These are phyloP conservation scores for Chionographis japonica DNA, from an alignment of 106 monocot genomes.

Conservation along the genomic window DNA sequence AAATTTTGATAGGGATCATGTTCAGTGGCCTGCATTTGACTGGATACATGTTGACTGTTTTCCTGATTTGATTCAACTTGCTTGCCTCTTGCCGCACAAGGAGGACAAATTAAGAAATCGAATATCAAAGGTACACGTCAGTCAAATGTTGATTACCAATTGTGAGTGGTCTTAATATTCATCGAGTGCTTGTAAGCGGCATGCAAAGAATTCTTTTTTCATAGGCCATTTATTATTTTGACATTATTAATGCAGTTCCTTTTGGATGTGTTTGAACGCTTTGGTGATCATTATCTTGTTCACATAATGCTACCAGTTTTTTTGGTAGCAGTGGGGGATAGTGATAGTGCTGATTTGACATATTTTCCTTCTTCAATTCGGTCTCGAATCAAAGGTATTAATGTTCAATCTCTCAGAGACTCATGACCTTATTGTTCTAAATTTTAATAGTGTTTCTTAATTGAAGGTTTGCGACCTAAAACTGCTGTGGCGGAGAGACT, in stretches of 20 bases:
- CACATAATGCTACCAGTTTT: conserved; percentile 90
- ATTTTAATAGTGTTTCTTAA: neutral
- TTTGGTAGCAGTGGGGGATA: conserved; percentile 80
- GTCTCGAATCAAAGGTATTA: conserved; percentile 68
- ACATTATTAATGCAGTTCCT: conserved; percentile 57
- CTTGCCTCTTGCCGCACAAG: conserved; percentile 75
- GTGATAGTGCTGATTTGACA: conserved; percentile 80
- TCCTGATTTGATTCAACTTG: conserved; percentile 85
- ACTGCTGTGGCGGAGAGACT: conserved; percentile 63
- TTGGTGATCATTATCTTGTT: conserved; percentile 73
- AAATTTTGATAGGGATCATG: conserved; percentile 53
- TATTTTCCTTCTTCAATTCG: conserved; percentile 58
- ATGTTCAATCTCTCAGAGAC: neutral
- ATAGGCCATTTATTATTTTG: conserved; percentile 5
- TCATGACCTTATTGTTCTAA: neutral
- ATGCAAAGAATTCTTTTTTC: neutral
- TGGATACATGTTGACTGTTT: conserved; percentile 91
- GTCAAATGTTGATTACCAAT: neutral
- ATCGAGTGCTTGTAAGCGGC: neutral
- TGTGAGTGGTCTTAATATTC: neutral
- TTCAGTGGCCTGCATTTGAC: conserved; percentile 85
- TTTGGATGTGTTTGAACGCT: conserved; percentile 44
- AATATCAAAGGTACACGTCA: conserved; percentile 60
- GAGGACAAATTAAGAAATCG: conserved; percentile 85
- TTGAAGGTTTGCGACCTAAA: conserved; percentile 86